phyloP scores from a whole-genome alignment of 177 flowering plant genomes.

The Vitis hybrid region DNA sequence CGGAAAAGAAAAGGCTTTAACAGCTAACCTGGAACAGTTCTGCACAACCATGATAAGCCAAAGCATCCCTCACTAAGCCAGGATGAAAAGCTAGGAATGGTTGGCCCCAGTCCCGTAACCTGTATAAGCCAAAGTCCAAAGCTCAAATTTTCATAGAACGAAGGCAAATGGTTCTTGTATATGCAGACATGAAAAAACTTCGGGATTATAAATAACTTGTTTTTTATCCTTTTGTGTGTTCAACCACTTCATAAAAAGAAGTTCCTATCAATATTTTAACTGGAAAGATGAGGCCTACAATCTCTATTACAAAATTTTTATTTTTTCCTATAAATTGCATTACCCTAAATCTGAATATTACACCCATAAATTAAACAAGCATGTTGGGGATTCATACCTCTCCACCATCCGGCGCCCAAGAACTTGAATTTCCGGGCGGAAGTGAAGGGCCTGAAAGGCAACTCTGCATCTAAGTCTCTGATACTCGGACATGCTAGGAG shows the following conservation, averaged over 20 bases:
- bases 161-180: not conserved
- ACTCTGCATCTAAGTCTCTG: constrained; percentile 97
- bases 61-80: constrained; percentile 70
- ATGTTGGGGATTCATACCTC: constrained; percentile 44
- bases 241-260: too few relatives aligned
- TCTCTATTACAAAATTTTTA: not conserved
- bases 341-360: not conserved
- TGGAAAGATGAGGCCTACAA: not conserved
- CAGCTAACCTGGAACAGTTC: constrained; percentile 88
- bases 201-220: too few relatives aligned
- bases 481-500: constrained; percentile 71
- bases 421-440: constrained; percentile 73
- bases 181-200: not conserved
- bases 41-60: constrained; percentile 98
- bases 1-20: not conserved
- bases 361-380: not conserved
- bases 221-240: too few relatives aligned
- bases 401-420: constrained; percentile 74
- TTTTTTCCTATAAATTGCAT: not conserved
- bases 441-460: constrained; percentile 89
- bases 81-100: constrained; percentile 89
- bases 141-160: not conserved
- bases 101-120: constrained; percentile 71
- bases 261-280: not conserved
- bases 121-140: constrained; percentile 21